Percentiles rank a stretch among this genome's conserved stretches.
phyloP scores from a whole-genome alignment of 148 eudicot species.

The Rhododendron ovatum region DNA sequence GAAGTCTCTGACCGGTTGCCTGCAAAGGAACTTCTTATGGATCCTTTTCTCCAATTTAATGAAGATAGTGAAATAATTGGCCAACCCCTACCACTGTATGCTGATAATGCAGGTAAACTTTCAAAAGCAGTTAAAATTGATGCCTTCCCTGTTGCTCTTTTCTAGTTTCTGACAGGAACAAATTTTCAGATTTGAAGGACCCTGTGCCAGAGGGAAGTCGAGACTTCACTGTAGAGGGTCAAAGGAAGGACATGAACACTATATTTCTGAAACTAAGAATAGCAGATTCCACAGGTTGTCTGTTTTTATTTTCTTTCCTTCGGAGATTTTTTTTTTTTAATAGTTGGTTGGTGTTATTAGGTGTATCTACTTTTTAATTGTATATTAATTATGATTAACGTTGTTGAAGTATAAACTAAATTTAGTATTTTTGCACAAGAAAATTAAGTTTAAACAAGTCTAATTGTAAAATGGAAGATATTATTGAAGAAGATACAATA shows the following conservation, averaged over 20 bases:
- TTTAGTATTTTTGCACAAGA: no score
- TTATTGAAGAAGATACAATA: no score
- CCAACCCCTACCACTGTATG: constrained; percentile 27
- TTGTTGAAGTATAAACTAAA: no score
- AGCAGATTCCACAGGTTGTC: constrained; percentile 70
- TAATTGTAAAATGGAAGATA: no score
- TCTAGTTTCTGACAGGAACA: constrained; percentile 5
- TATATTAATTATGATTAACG: no score
- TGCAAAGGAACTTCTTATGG: constrained; percentile 66
- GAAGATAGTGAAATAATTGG: constrained; percentile 37
- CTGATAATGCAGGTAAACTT: constrained; percentile 38
- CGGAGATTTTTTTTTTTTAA: neutral
- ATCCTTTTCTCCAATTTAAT: constrained; percentile 61
- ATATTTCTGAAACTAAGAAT: constrained; percentile 77
- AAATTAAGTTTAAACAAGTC: no score
- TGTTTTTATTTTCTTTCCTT: neutral
- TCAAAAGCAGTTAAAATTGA: constrained; percentile 7
- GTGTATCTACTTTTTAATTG: no score
- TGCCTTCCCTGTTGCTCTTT: neutral
- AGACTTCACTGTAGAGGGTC: constrained; percentile 71
- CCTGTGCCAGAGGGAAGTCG: constrained; percentile 46
- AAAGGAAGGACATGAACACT: constrained; percentile 76
- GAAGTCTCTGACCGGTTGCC: constrained; percentile 61
- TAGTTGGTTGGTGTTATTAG: no score
- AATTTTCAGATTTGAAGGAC: constrained; percentile 36